Base-by-base conservation (phyloP, 148 eudicot species). In the Gaultheria prostrata region DNA sequence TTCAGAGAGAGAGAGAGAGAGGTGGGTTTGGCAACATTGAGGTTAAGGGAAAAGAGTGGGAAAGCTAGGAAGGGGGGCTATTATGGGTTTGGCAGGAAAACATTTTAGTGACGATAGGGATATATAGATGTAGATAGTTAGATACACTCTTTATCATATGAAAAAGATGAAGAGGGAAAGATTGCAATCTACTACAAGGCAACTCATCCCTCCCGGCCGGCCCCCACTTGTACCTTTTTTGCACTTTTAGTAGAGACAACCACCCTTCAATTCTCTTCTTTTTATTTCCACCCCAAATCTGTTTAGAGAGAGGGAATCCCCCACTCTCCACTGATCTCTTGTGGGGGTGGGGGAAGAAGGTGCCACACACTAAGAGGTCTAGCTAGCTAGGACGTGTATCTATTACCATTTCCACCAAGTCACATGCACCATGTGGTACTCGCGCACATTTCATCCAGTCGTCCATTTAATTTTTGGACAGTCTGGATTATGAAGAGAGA, bases 331-430 rank as follows among this genome's bases (percentile, higher is more conserved):
- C 79, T 82, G n/a, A n/a, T n/a, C 24, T 39, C 11, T 49, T 24
- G 57, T 49, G 57, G 49, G 79, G 84, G 57, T 76, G 79, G 84
- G 84, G 63, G 49, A 18, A 73, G 84, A 24, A 76, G 54, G 83
- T 71, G 77, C 63, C 65, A 70, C 83, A 81, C 57, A 48, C 21
- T 76, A 48, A 6, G 59, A 76, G 57, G 48, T 21, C 30, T 1
- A 69, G 43, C 30, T 1, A 69, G 43, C 50, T 67, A 30, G 72
- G 35, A 2, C 30, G 72, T 30, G 39, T 30, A 32, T 4, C 21
- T 53, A 33, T 56, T 6, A 50, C 63, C 63, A 54, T 50, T 32
- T 30, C 14, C 39, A 28, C 24, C n/a, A 21, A 20, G 30, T 53
- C 43, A 30, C 65, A 54, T 54, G 43, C 50, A 43, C 78, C n/a